phyloP scores from a whole-genome alignment of 2,329 filamentous ascomycete genomes.

The Neopestalotiopsis clavispora region DNA sequence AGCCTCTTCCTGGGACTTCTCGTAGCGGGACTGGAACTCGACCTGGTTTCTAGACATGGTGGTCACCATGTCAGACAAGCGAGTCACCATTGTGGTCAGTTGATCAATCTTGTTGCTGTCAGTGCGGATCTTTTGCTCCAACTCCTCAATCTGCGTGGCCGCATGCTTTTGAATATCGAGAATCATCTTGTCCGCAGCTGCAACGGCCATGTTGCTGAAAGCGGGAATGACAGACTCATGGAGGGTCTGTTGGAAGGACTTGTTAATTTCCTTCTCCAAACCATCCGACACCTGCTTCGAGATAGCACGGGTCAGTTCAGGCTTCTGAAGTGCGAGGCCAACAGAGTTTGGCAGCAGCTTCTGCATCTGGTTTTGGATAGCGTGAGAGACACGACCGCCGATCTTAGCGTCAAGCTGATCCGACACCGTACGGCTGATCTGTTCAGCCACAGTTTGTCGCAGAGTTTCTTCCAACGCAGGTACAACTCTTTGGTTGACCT shows the following conservation, averaged over 20 bases:
- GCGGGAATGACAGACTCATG: slow-evolving; percentile 66
- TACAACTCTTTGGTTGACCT: slow-evolving; percentile 76
- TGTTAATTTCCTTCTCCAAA: slow-evolving; percentile 71
- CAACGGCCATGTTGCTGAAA: slow-evolving; percentile 67
- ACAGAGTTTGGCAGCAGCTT: slow-evolving; percentile 71
- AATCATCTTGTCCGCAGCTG: slow-evolving; percentile 70
- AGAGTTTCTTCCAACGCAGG: slow-evolving; percentile 75
- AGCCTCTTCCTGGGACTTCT: slow-evolving; percentile 60
- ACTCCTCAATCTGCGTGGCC: slow-evolving; percentile 53
- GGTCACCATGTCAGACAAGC: slow-evolving; percentile 71
- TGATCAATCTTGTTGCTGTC: slow-evolving; percentile 73
- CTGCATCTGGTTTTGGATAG: slow-evolving; percentile 76
- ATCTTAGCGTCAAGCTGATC: slow-evolving; percentile 74
- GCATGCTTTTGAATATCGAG: slow-evolving; percentile 70
- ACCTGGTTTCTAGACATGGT: slow-evolving; percentile 72
- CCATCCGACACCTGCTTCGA: slow-evolving; percentile 73
- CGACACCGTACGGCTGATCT: slow-evolving; percentile 70
- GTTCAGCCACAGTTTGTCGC: slow-evolving; percentile 70
- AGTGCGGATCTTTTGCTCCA: slow-evolving; percentile 55
- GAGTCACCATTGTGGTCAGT: slow-evolving; percentile 69
- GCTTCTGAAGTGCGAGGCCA: slow-evolving; percentile 71
- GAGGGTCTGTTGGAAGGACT: slow-evolving; percentile 68
- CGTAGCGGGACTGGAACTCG: slow-evolving; percentile 69
- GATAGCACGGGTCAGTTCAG: slow-evolving; percentile 73
- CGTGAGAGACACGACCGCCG: slow-evolving; percentile 66